Conservation (phyloP, 306 rosid species). For the Herpetospermum pedunculosum region DNA sequence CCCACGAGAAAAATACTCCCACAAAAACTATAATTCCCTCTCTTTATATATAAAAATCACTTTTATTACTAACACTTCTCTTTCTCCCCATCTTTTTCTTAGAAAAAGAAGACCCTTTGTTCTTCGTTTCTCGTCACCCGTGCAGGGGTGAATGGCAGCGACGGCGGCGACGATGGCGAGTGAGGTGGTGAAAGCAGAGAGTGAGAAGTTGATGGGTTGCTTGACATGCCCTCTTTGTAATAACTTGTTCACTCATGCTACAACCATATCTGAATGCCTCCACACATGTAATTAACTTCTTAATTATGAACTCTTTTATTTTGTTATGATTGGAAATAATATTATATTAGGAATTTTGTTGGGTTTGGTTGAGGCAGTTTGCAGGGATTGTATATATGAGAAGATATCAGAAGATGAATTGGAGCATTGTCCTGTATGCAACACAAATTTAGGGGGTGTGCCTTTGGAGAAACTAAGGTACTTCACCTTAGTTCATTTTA, state of each 20-base stretch:
- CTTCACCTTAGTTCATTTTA: no score
- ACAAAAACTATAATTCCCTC: neutral
- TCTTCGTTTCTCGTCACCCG: no score
- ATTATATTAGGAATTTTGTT: no score
- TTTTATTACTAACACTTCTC: neutral
- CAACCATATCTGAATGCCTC: slow-evolving; percentile 88
- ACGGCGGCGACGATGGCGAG: slow-evolving; percentile 19
- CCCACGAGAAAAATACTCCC: slow-evolving; percentile 3
- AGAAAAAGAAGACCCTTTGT: no score
- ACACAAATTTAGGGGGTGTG: slow-evolving; percentile 73
- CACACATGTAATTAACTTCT: slow-evolving; percentile 56
- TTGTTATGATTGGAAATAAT: no score
- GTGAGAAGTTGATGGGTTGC: slow-evolving; percentile 53
- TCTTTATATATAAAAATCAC: neutral
- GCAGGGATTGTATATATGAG: slow-evolving; percentile 78
- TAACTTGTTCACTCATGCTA: slow-evolving; percentile 56
- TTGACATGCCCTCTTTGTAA: slow-evolving; percentile 93
- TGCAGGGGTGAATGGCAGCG: no score
- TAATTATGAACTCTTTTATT: neutral
- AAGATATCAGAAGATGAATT: slow-evolving; percentile 71
- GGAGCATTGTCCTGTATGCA: slow-evolving; percentile 77
- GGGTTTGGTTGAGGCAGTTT: slow-evolving; percentile 43
- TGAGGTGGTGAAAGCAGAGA: slow-evolving; percentile 45
- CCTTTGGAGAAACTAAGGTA: slow-evolving; percentile 90
- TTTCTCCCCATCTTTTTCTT: neutral